Evolutionary conservation across 2,329 filamentous ascomycete species (phyloP).

Genomic region (Xylariaceae sp.): DNA sequence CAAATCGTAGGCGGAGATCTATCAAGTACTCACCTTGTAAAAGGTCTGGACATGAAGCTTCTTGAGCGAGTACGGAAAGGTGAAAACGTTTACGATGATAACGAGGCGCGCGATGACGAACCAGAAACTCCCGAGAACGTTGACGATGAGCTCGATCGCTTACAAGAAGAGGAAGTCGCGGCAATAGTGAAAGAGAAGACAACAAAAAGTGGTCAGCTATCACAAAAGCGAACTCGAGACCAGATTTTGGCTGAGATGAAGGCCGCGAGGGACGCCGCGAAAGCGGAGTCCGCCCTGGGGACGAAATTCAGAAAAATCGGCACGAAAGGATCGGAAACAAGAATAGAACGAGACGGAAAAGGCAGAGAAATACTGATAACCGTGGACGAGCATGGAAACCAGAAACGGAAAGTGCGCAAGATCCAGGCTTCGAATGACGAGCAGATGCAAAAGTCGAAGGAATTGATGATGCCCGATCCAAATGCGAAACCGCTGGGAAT

Average conservation of each 20-base stretch:
- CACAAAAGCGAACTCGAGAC: constrained; percentile 58
- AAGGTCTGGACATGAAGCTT: constrained; percentile 83
- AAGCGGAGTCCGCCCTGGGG: constrained; percentile 49
- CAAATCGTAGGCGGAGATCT: constrained; percentile 81
- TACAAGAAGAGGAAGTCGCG: constrained; percentile 52
- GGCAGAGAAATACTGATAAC: constrained; percentile 61
- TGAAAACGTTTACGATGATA: constrained; percentile 57
- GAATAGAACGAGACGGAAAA: constrained; percentile 56
- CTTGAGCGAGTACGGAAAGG: constrained; percentile 63
- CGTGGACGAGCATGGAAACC: constrained; percentile 60
- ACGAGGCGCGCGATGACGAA: constrained; percentile 28
- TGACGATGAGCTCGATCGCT: constrained; percentile 61
- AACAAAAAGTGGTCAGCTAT: constrained; percentile 58
- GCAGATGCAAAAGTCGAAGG: constrained; percentile 35
- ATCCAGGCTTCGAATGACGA: constrained; percentile 37
- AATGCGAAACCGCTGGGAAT: constrained; percentile 56
- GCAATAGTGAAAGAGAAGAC: constrained; percentile 47
- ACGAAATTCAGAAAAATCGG: constrained; percentile 62
- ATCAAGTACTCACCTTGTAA: constrained; percentile 77
- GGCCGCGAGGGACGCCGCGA: constrained; percentile 55
- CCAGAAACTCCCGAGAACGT: constrained; percentile 42
- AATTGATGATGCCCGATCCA: constrained; percentile 49
- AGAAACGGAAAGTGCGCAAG: constrained; percentile 60
- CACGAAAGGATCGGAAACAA: constrained; percentile 46
- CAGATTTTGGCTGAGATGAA: constrained; percentile 65